Evolutionary conservation across 225 moss, liverwort and hornwort genomes (phyloP).

Genomic region (Sphagnum contortum): DNA sequence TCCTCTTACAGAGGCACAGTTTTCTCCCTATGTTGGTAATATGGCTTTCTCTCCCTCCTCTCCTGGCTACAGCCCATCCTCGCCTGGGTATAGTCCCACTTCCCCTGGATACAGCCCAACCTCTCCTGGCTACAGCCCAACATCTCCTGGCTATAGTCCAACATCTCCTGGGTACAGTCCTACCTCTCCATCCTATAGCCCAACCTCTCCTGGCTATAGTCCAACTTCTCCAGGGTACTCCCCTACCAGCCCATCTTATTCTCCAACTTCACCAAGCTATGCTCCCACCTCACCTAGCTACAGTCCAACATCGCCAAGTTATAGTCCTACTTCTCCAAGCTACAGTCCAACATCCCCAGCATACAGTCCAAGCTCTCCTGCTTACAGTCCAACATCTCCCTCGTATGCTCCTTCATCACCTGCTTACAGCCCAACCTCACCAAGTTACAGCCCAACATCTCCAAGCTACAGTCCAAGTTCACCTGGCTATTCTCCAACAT

Average conservation of each 20-base stretch:
- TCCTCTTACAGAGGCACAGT: slow-evolving; percentile 76
- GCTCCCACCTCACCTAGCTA: slow-evolving; percentile 79
- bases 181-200: slow-evolving; percentile 69
- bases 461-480: slow-evolving; percentile 82
- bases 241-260: slow-evolving; percentile 71
- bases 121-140: slow-evolving; percentile 69
- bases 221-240: slow-evolving; percentile 89
- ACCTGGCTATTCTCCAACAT: slow-evolving; percentile 67
- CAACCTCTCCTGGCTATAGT: slow-evolving; percentile 74
- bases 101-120: slow-evolving; percentile 82
- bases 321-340: slow-evolving; percentile 66
- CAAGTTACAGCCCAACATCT: slow-evolving; percentile 76
- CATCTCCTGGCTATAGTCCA: slow-evolving; percentile 71
- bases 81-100: slow-evolving; percentile 68
- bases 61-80: slow-evolving; percentile 79
- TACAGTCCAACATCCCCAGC: slow-evolving; percentile 65
- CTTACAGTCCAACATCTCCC: slow-evolving; percentile 79
- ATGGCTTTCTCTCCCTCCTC: slow-evolving; percentile 87
- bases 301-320: slow-evolving; percentile 44
- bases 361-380: slow-evolving; percentile 79
- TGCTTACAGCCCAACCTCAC: slow-evolving; percentile 85
- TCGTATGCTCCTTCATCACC: slow-evolving; percentile 83
- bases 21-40: slow-evolving; percentile 83
- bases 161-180: slow-evolving; percentile 73
- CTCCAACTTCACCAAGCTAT: slow-evolving; percentile 72